phyloP scores from a whole-genome alignment of 257 asterid species.

The Solanum chilense region DNA sequence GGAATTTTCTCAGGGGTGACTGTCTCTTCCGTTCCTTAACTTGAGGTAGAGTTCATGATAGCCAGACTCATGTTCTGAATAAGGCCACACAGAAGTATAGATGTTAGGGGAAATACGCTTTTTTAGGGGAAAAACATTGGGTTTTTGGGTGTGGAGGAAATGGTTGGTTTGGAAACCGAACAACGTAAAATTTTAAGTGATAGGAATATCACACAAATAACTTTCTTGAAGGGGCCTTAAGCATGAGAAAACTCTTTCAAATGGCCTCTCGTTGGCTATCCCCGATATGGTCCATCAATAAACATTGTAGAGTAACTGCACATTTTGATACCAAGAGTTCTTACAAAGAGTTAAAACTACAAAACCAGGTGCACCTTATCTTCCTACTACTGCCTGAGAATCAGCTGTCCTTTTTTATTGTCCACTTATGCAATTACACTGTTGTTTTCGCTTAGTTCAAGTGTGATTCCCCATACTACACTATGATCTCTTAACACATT shows the following conservation, averaged over 20 bases:
- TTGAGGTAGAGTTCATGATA: not conserved
- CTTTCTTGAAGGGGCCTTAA: not conserved
- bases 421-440: not conserved
- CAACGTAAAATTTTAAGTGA: not conserved
- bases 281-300: not conserved
- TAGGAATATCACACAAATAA: not conserved
- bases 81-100: not conserved
- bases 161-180: not conserved
- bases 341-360: not conserved
- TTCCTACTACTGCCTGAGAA: not conserved
- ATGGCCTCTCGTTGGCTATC: not conserved
- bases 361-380: not conserved
- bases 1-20: not conserved
- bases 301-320: not conserved
- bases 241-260: not conserved
- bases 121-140: not conserved
- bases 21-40: not conserved
- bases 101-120: not conserved
- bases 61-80: not conserved
- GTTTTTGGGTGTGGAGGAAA: not conserved
- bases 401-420: not conserved
- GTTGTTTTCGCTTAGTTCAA: not conserved
- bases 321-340: not conserved
- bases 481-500: not conserved
- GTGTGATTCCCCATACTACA: not conserved